Percentiles rank a stretch among this genome's conserved stretches.
These are phyloP conservation scores for Pythium aristosporum DNA, from an alignment of 352 stramenopile genomes.

Conservation along the genomic window DNA sequence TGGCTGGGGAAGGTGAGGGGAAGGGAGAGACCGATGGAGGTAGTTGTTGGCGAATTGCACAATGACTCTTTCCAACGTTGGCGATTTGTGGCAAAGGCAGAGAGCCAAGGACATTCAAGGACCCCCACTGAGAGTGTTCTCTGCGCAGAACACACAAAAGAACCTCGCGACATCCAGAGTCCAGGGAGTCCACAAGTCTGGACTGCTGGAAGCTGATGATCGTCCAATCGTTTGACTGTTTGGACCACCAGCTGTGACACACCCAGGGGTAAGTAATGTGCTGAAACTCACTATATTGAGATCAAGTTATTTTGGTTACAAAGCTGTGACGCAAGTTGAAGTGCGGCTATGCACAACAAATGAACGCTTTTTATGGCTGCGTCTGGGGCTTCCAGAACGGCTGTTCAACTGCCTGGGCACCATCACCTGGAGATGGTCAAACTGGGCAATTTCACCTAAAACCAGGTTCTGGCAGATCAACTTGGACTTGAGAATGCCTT, in stretches of 20 bases:
- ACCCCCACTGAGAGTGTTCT: background rate
- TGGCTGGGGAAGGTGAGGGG: constrained; percentile 2
- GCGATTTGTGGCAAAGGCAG: background rate
- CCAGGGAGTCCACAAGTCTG: background rate
- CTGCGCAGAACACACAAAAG: background rate
- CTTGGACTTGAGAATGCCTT: too few species aligned
- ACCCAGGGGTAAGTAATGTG: constrained; percentile 1
- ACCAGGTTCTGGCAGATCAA: too few species aligned
- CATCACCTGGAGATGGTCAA: too few species aligned
- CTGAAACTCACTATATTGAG: too few species aligned
- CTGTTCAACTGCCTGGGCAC: background rate
- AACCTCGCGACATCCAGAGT: background rate
- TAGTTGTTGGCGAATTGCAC: constrained; percentile 26
- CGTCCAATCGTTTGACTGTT: too few species aligned
- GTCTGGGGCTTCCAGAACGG: background rate
- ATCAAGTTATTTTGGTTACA: background rate
- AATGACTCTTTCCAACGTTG: constrained; percentile 11
- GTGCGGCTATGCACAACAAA: background rate
- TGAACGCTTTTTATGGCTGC: too few species aligned
- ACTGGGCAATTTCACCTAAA: too few species aligned
- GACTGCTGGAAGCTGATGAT: background rate
- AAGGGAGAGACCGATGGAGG: constrained; percentile 3
- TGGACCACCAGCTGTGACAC: too few species aligned
- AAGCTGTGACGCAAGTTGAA: background rate
- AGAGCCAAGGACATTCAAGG: background rate